Evolutionary conservation across 352 stramenopile species (phyloP).

Genomic region (Saprolegnia diclina): DNA sequence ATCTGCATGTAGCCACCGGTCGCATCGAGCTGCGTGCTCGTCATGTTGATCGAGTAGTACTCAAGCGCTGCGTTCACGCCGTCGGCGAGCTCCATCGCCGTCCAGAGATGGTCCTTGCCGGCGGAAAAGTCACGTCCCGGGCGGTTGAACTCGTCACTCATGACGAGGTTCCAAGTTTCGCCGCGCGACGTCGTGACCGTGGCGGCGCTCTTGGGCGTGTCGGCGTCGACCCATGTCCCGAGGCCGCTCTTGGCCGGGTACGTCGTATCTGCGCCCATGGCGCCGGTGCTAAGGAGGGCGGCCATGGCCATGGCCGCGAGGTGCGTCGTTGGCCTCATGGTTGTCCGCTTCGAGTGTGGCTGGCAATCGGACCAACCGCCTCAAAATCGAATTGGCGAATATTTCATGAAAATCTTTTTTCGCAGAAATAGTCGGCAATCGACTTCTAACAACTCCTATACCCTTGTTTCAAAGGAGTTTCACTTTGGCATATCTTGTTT

Average conservation of each 20-base stretch:
- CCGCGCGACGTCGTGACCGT: slow-evolving; percentile 32
- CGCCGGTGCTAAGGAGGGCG: neutral
- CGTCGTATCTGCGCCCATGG: neutral
- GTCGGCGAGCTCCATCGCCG: slow-evolving; percentile 89
- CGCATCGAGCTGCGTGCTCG: slow-evolving; percentile 40
- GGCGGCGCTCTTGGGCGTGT: slow-evolving; percentile 34
- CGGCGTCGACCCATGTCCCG: slow-evolving; percentile 44
- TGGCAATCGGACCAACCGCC: neutral
- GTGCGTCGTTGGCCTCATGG: neutral
- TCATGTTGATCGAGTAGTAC: slow-evolving; percentile 87
- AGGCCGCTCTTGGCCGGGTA: slow-evolving; percentile 34
- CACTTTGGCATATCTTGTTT: neutral
- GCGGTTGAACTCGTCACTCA: slow-evolving; percentile 88
- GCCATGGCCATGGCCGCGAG: neutral
- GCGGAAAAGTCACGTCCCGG: slow-evolving; percentile 74
- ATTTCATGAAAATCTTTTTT: slow-evolving; percentile 2
- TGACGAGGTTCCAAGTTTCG: slow-evolving; percentile 45
- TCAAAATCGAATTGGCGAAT: neutral
- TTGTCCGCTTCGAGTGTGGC: neutral
- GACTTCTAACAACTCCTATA: neutral
- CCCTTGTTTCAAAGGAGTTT: neutral
- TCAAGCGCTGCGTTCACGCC: slow-evolving; percentile 84
- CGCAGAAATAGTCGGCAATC: neutral
- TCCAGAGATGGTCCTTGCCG: slow-evolving; percentile 88
- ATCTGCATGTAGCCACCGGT: slow-evolving; percentile 41